A percentile compares a stretch with the other conserved stretches of the same genome.
Evolutionary conservation across 2,329 filamentous ascomycete genomes (phyloP).

Genomic region (Thyridium curvatum): DNA sequence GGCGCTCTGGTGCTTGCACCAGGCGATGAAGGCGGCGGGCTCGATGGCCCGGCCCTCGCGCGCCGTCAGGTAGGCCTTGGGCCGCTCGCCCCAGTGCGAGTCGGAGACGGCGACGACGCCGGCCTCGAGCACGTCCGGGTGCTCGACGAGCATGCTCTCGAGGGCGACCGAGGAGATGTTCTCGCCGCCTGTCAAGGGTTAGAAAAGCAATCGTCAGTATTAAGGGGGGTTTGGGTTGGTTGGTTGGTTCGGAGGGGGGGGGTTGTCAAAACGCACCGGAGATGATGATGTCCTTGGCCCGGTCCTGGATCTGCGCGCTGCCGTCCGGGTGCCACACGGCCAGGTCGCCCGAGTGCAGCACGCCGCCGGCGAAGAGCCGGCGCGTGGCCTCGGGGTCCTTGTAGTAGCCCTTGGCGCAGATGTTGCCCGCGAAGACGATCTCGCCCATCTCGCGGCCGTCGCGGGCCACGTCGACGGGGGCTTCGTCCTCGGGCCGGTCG

Average conservation of each 20-base stretch:
- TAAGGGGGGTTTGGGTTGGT: not conserved
- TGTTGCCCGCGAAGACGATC: constrained; percentile 78
- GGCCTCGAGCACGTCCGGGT: constrained; percentile 84
- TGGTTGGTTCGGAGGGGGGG: too few relatives aligned
- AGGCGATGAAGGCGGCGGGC: constrained; percentile 69
- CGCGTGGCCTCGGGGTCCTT: constrained; percentile 80
- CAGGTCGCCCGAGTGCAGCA: constrained; percentile 82
- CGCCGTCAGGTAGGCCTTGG: constrained; percentile 86
- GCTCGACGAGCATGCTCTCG: constrained; percentile 81
- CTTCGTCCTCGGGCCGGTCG: constrained; percentile 59
- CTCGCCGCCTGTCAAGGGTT: constrained; percentile 88
- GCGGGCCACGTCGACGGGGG: constrained; percentile 47
- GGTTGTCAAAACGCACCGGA: constrained; percentile 73
- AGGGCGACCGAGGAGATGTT: constrained; percentile 94
- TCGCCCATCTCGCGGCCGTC: constrained; percentile 45
- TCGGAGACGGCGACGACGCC: constrained; percentile 85
- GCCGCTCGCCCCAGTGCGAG: constrained; percentile 91
- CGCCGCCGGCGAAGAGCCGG: constrained; percentile 83
- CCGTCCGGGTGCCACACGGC: constrained; percentile 92
- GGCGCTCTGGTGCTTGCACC: constrained; percentile 73
- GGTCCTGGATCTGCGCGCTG: constrained; percentile 83
- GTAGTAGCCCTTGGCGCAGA: constrained; percentile 87
- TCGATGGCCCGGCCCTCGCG: constrained; percentile 50
- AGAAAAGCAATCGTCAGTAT: too few relatives aligned
- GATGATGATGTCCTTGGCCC: constrained; percentile 97